Base-by-base conservation (phyloP, 768 basidiomycete species). In the Sistotremastrum suecicum region DNA sequence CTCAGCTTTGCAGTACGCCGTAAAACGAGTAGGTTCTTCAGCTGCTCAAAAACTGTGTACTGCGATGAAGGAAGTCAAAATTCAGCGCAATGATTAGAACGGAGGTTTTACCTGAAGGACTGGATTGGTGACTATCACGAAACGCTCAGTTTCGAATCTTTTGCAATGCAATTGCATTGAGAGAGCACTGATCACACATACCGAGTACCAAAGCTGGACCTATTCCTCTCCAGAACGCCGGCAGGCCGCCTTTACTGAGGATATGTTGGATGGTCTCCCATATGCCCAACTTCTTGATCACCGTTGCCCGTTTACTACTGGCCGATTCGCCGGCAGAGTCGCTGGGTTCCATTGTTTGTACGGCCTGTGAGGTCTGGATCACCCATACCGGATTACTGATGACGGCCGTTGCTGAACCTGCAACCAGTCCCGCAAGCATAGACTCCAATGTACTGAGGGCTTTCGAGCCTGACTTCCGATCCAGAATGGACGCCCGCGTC, bases 351-450 rank as follows among this genome's bases (percentile, higher is more conserved):
- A 77, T 61, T 34, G 74, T 77, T 42, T 69, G 72, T 33, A 83
- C 80, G 6, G 84, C 80, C 60, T 94, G 90, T 5, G 82, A 81
- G 4, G 89, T 90, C 60, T 98, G 91, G 20, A 98, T 71, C 41
- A 95, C 90, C 95, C 95, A 99, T 49, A 98, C 83, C 3, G 94
- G 94, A 63, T 98, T 97, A 59, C 79, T 84, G 51, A 87, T 71
- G 51, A 94, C 63, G 3, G 89, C 84, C 3, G 94, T 95, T 7
- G 84, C 84, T 38, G 83, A 83, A 78, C 91, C 90, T 48, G 92
- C 92, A 47, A 97, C 76, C 36, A 94, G 63, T 0, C 88, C 86
- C 7, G 84, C 81, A 9, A 94, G 58, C 57, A 98, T 90, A 20
- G 90, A 88, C 64, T 98, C 92, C n/a, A 75, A 54, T 2, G 90